Evolutionary conservation across 148 eudicot genomes (phyloP).

Genomic region (Heliamphora exappendiculata): DNA sequence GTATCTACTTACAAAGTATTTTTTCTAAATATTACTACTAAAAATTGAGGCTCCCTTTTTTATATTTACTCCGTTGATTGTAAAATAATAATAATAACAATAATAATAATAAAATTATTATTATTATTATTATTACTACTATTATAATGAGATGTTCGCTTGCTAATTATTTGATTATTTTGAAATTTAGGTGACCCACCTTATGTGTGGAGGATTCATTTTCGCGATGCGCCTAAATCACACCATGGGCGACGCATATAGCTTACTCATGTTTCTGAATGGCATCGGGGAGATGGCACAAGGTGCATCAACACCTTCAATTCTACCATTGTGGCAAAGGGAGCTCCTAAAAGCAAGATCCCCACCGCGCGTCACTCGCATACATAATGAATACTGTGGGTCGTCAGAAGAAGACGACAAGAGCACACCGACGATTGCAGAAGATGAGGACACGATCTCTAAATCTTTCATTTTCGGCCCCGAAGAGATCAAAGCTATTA

Average conservation of each 20-base stretch:
- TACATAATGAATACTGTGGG: slow-evolving; percentile 10
- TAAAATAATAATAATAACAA: no score
- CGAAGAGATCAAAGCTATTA: not conserved
- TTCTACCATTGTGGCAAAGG: slow-evolving; percentile 15
- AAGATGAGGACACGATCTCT: not conserved
- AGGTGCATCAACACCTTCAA: slow-evolving; percentile 6
- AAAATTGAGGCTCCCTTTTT: not conserved
- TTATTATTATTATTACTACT: no score
- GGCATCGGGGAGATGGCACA: slow-evolving; percentile 10
- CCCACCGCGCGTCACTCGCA: slow-evolving; percentile 10
- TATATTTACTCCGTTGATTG: not conserved
- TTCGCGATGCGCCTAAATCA: slow-evolving; percentile 17
- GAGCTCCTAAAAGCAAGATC: slow-evolving; percentile 16
- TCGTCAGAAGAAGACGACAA: no score
- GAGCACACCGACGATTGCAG: not conserved
- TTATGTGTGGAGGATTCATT: slow-evolving; percentile 17
- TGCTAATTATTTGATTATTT: no score
- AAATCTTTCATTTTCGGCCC: slow-evolving; percentile 16
- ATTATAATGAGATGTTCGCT: no score
- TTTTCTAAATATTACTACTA: not conserved
- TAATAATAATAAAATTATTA: no score
- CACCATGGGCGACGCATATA: slow-evolving; percentile 12
- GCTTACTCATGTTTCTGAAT: slow-evolving; percentile 8
- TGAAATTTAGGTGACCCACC: slow-evolving; percentile 17
- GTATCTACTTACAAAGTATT: no score